Percentiles rank a stretch among this genome's conserved stretches.
Conservation (phyloP, 2,329 filamentous ascomycete species). For the Parastagonospora avenae region DNA sequence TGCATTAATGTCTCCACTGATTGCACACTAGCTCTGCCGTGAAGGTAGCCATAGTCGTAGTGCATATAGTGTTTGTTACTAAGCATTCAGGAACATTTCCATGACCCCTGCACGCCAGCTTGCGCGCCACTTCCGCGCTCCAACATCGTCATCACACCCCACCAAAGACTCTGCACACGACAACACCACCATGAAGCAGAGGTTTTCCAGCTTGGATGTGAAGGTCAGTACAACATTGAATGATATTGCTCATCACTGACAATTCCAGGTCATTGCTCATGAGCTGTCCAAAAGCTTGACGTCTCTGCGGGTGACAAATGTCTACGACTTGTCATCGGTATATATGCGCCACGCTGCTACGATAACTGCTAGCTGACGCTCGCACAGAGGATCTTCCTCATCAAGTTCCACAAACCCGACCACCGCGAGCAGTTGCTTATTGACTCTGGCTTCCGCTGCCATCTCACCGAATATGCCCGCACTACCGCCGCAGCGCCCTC, state of each 20-base stretch:
- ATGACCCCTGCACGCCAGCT: constrained; percentile 29
- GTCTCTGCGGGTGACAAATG: constrained; percentile 82
- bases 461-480: constrained; percentile 88
- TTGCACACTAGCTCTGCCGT: not conserved
- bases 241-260: constrained; percentile 1
- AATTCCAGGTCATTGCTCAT: constrained; percentile 80
- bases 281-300: constrained; percentile 82
- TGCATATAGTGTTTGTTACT: constrained; percentile 4
- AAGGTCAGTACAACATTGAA: constrained; percentile 55
- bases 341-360: constrained; percentile 13
- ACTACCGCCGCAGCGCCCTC: constrained; percentile 85
- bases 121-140: constrained; percentile 19
- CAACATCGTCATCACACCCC: constrained; percentile 39
- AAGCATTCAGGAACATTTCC: constrained; percentile 20
- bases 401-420: constrained; percentile 93
- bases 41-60: not conserved
- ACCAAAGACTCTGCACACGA: constrained; percentile 36
- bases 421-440: constrained; percentile 88
- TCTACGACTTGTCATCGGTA: constrained; percentile 91
- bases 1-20: constrained; percentile 10
- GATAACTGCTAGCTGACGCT: constrained; percentile 6
- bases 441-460: constrained; percentile 94
- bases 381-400: constrained; percentile 80
- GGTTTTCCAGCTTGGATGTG: constrained; percentile 79
- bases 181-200: constrained; percentile 69